These are phyloP conservation scores for Coprinellus micaceus DNA, from an alignment of 768 basidiomycete species.

Conservation along the genomic window DNA sequence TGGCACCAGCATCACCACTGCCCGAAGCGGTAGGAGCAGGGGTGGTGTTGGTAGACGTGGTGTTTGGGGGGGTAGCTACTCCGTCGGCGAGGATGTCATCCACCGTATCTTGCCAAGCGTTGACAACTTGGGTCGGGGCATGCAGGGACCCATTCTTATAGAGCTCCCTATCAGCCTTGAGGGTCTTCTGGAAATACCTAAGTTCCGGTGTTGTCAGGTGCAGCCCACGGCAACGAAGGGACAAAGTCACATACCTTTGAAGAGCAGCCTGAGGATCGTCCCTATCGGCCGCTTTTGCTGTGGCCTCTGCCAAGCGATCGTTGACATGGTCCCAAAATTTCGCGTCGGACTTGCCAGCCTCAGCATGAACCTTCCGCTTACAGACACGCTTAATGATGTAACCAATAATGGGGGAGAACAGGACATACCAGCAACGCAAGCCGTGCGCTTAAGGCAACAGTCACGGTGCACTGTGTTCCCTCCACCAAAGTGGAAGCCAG, in stretches of 20 bases:
- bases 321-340: conserved; percentile 19
- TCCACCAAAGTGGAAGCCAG: conserved; percentile 15
- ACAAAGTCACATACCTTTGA: background rate
- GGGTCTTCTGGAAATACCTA: background rate
- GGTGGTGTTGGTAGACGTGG: background rate
- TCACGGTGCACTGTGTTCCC: conserved; percentile 13
- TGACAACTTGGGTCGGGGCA: background rate
- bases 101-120: background rate
- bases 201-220: background rate
- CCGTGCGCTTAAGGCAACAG: conserved; percentile 10
- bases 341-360: background rate
- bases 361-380: conserved; percentile 12
- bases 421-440: conserved; percentile 20
- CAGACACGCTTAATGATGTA: background rate
- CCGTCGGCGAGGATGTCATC: background rate
- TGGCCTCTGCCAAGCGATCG: conserved; percentile 2
- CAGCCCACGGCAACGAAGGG: too few relatives aligned
- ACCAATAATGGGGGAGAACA: background rate
- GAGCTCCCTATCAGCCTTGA: background rate
- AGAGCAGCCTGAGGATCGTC: background rate
- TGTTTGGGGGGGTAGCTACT: background rate
- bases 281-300: background rate
- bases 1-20: background rate
- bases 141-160: background rate
- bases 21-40: background rate